Evolutionary conservation across 768 basidiomycete genomes (phyloP), one percentile per base, ranked within the genome.

Genomic region (Tylopilus felleus): DNA sequence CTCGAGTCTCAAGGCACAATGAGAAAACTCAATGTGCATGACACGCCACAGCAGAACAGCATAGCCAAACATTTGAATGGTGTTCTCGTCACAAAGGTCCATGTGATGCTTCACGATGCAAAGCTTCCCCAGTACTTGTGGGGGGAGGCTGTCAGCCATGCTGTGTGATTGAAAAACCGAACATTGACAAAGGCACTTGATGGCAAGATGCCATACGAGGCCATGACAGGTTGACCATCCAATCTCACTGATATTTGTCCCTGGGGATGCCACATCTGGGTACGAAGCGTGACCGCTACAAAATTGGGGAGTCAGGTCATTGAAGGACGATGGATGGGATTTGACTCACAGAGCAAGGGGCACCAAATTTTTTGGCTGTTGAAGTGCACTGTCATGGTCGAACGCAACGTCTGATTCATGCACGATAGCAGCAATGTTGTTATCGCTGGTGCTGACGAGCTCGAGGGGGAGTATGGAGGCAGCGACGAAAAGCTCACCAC

Each of bases 121-220:
- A 38, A 38, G 1, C 31, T 56, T 0, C 55, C 23, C 1, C 45
- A 56, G 12, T 36, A 25, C 5, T 23, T 56, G 6, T 56, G 50
- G 55, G 46, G 55, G 2, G 49, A 56, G 19, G 44, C 21, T 14
- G 8, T 45, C 3, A 22, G 16, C 5, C 55, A 56, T 25, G 40
- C 40, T 2, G 28, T 56, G 7, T 56, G 49, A 49, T 13, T 56
- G 17, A 56, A 56, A 9, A 56, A 56, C 5, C 12, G 33, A 1
- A 50, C 23, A 2, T 25, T 22, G 3, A 42, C 22, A 6, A 36
- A n/a, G 22, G 38, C 13, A 0, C 38, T 55, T 2, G 5, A 33
- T 21, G 49, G 53, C 12, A 45, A 40, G 22, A 50, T 21, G 4
- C 44, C 28, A 12, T 33, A 50, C 17, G 9, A 56, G 39, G 47